Conservation (phyloP, 257 asterid species). For the Primulina tabacum region DNA sequence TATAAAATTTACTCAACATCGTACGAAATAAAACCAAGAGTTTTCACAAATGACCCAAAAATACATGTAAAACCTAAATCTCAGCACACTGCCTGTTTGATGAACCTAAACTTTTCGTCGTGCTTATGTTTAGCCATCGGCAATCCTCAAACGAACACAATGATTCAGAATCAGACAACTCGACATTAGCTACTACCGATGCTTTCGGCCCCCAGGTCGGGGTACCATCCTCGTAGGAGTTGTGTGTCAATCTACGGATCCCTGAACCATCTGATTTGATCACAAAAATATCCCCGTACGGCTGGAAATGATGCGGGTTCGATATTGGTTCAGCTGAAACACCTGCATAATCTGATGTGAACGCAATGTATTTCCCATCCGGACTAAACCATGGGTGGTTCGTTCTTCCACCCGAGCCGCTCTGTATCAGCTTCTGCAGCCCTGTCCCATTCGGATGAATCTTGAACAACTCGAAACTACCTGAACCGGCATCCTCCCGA, state of each 20-base stretch:
- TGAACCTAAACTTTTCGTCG: constrained; percentile 9
- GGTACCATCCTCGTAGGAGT: constrained; percentile 80
- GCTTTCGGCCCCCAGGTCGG: constrained; percentile 73
- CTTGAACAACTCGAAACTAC: constrained; percentile 68
- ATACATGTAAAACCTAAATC: neutral
- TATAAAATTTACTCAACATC: too few species aligned
- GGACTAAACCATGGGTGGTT: constrained; percentile 96
- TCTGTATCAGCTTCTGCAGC: constrained; percentile 65
- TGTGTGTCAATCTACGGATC: constrained; percentile 63
- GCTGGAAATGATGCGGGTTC: constrained; percentile 79
- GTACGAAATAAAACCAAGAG: too few species aligned
- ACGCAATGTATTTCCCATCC: constrained; percentile 60
- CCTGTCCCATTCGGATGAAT: constrained; percentile 82
- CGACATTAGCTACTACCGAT: constrained; percentile 37
- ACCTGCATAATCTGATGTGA: constrained; percentile 79
- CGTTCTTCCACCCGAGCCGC: constrained; percentile 75
- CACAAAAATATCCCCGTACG: constrained; percentile 80
- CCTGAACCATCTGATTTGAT: constrained; percentile 62
- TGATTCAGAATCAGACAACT: constrained; percentile 50
- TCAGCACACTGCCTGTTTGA: constrained; percentile 24
- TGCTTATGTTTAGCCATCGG: constrained; percentile 51
- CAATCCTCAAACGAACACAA: constrained; percentile 72
- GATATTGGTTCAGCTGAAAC: constrained; percentile 93
- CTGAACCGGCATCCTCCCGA: constrained; percentile 72
- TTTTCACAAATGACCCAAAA: too few species aligned